Conservation (phyloP, 768 basidiomycete genomes). For the Kwoniella sp. region DNA sequence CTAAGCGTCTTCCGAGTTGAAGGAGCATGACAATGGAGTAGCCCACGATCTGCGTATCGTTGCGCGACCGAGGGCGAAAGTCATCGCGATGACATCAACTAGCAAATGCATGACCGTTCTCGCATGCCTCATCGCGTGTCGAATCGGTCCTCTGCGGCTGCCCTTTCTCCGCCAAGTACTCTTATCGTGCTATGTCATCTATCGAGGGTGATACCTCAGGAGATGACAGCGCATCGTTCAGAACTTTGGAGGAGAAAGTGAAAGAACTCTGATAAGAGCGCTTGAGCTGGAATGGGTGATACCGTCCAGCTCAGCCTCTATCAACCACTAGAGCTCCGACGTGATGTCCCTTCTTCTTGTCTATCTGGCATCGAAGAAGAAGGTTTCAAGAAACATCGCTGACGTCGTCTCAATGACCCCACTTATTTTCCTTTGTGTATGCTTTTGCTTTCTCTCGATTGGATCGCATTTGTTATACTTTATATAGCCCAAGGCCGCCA, state of each 20-base stretch:
- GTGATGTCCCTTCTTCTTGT: constrained; percentile 43
- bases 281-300: neutral
- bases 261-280: neutral
- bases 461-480: neutral
- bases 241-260: neutral
- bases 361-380: constrained; percentile 2
- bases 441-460: neutral
- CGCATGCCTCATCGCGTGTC: neutral
- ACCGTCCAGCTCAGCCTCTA: neutral
- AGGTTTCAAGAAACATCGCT: constrained; percentile 33
- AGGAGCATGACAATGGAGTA: neutral
- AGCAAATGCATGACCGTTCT: neutral
- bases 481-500: constrained; percentile 56
- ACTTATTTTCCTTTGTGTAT: constrained; percentile 17
- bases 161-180: neutral
- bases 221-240: neutral
- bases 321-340: constrained; percentile 48
- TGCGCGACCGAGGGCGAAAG: neutral
- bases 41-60: neutral
- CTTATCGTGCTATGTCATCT: neutral
- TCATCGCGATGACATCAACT: neutral
- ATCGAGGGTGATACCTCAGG: constrained; percentile 38
- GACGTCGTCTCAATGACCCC: constrained; percentile 57
- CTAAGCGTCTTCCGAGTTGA: neutral
- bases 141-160: constrained; percentile 3